Evolutionary conservation across 164 flowering plant genomes (phyloP).

Genomic region (Akebia trifoliata): DNA sequence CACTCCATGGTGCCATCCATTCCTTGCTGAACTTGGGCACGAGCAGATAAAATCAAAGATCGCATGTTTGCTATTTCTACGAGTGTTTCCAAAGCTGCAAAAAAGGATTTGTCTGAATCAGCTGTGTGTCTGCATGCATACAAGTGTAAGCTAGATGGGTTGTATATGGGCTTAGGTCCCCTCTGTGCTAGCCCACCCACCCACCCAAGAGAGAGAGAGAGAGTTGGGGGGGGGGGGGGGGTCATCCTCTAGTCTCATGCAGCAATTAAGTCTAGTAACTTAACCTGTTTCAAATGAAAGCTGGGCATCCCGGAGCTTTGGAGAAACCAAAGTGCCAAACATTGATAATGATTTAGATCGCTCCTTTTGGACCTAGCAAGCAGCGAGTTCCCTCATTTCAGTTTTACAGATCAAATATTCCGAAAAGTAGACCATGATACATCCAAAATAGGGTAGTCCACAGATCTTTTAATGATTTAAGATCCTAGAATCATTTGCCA

Average conservation of each 20-base stretch:
- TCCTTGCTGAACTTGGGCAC: conserved; percentile 30
- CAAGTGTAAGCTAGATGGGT: not conserved
- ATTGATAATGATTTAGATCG: conserved; percentile 59
- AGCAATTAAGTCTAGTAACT: not conserved
- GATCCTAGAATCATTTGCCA: not conserved
- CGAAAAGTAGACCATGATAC: not conserved
- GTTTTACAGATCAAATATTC: not conserved
- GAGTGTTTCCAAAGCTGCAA: conserved; percentile 69
- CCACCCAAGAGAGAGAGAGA: no score
- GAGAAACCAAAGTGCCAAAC: conserved; percentile 82
- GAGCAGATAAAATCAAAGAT: conserved; percentile 47
- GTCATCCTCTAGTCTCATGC: not conserved
- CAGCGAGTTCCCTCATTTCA: not conserved
- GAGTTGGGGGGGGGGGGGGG: no score
- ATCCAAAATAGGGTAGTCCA: no score
- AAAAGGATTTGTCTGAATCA: not conserved
- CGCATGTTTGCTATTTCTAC: conserved; percentile 69
- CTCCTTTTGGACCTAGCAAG: conserved; percentile 52
- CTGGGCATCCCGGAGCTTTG: conserved; percentile 82
- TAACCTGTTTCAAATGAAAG: conserved; percentile 84
- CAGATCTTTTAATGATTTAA: no score
- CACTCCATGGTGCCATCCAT: no score
- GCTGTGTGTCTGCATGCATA: not conserved
- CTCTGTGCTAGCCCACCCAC: no score
- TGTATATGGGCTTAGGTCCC: no score